These are phyloP conservation scores for Backusella australiensis DNA, from an alignment of 192 early-diverging fungal species.

Conservation along the genomic window DNA sequence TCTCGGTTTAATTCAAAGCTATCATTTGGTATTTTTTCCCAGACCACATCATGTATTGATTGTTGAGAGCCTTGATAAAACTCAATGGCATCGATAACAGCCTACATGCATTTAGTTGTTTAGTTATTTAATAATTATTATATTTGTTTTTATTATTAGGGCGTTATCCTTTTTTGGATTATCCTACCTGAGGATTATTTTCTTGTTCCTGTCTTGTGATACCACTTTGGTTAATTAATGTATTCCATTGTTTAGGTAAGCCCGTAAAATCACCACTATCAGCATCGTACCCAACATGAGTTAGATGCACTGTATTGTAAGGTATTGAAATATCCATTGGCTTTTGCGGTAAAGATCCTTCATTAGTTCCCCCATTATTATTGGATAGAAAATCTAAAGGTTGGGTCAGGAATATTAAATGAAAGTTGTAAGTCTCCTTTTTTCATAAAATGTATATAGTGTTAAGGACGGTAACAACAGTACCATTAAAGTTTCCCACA, in stretches of 20 bases:
- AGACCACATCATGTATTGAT: slow-evolving; percentile 17
- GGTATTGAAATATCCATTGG: slow-evolving; percentile 83
- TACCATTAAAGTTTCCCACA: slow-evolving; percentile 40
- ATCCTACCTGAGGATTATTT: slow-evolving; percentile 72
- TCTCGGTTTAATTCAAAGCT: slow-evolving; percentile 1
- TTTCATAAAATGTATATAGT: background rate
- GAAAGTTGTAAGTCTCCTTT: background rate
- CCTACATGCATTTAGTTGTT: slow-evolving; percentile 35
- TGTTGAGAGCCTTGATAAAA: slow-evolving; percentile 67
- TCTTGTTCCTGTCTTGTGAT: slow-evolving; percentile 92
- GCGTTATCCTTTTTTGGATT: background rate
- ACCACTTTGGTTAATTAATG: slow-evolving; percentile 84
- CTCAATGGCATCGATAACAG: slow-evolving; percentile 76
- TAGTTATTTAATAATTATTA: background rate
- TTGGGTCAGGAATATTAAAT: background rate
- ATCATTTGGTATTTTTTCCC: slow-evolving; percentile 32
- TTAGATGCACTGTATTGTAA: slow-evolving; percentile 93
- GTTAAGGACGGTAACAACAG: background rate
- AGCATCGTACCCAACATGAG: slow-evolving; percentile 94
- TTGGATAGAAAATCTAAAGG: slow-evolving; percentile 19
- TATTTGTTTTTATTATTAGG: background rate
- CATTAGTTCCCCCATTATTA: background rate
- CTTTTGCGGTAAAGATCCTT: slow-evolving; percentile 34
- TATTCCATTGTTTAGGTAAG: slow-evolving; percentile 89
- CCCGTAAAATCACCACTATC: slow-evolving; percentile 94